These are phyloP conservation scores for Fusarium sambucinum DNA, from an alignment of 2,329 filamentous ascomycete genomes.

Conservation along the genomic window DNA sequence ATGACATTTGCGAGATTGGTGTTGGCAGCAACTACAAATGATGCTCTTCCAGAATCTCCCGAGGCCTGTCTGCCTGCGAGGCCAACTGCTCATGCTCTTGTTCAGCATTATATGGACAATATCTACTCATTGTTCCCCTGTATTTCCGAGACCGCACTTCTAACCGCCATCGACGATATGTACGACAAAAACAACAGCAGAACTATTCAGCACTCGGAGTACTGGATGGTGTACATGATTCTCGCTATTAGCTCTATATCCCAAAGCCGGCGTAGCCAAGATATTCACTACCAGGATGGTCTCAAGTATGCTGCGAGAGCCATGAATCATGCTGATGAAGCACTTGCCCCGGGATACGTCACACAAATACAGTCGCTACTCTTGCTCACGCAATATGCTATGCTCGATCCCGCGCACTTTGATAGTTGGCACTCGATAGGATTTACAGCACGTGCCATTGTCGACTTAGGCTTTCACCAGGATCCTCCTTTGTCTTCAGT, in stretches of 20 bases:
- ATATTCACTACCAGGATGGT: constrained; percentile 70
- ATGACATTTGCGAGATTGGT: constrained; percentile 95
- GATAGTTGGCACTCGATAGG: constrained; percentile 95
- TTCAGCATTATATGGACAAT: constrained; percentile 88
- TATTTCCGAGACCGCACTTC: constrained; percentile 83
- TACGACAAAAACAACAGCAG: constrained; percentile 75
- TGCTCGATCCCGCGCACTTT: constrained; percentile 90
- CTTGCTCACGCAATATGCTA: constrained; percentile 87
- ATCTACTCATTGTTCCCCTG: constrained; percentile 84
- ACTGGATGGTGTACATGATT: constrained; percentile 90
- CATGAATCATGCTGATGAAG: constrained; percentile 81
- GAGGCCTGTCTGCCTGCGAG: constrained; percentile 77
- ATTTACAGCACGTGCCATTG: constrained; percentile 85
- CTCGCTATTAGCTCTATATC: constrained; percentile 83
- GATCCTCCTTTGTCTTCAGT: constrained; percentile 81
- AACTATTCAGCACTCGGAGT: constrained; percentile 75
- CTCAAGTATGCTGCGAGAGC: constrained; percentile 72
- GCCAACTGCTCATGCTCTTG: constrained; percentile 73
- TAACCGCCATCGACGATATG: constrained; percentile 82
- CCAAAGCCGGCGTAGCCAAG: constrained; percentile 76
- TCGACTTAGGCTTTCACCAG: constrained; percentile 93
- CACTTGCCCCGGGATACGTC: constrained; percentile 86
- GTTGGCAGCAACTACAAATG: constrained; percentile 82
- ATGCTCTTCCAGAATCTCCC: constrained; percentile 73
- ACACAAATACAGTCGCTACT: constrained; percentile 89